These are phyloP conservation scores for Discostella stelligera DNA, from an alignment of 352 stramenopile species.

Conservation along the genomic window DNA sequence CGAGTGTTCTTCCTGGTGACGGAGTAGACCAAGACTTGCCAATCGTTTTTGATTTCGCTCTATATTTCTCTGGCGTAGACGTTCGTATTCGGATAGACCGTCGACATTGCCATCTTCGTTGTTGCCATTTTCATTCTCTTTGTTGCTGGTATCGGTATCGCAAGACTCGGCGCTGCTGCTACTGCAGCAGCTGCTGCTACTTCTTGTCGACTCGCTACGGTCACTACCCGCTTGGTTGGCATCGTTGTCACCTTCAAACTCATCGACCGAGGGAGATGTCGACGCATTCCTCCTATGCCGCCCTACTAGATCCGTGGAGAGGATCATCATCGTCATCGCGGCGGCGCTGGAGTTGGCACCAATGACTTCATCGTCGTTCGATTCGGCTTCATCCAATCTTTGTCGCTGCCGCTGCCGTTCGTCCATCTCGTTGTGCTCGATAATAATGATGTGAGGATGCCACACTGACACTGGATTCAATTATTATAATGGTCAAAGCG, in stretches of 20 bases:
- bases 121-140: neutral
- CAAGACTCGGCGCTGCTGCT: neutral
- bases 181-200: neutral
- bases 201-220: neutral
- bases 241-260: neutral
- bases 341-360: constrained; percentile 3
- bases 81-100: constrained; percentile 26
- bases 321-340: neutral
- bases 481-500: no score
- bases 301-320: neutral
- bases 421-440: neutral
- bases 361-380: neutral
- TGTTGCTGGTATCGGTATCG: neutral
- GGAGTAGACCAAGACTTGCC: constrained; percentile 19
- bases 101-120: neutral
- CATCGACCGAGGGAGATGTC: neutral
- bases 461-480: no score
- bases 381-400: neutral
- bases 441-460: no score
- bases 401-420: neutral
- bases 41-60: constrained; percentile 33
- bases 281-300: neutral
- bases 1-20: neutral
- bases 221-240: neutral
- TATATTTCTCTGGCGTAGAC: constrained; percentile 31